Base-by-base conservation (phyloP, 306 rosid species). In the Corylus avellana region DNA sequence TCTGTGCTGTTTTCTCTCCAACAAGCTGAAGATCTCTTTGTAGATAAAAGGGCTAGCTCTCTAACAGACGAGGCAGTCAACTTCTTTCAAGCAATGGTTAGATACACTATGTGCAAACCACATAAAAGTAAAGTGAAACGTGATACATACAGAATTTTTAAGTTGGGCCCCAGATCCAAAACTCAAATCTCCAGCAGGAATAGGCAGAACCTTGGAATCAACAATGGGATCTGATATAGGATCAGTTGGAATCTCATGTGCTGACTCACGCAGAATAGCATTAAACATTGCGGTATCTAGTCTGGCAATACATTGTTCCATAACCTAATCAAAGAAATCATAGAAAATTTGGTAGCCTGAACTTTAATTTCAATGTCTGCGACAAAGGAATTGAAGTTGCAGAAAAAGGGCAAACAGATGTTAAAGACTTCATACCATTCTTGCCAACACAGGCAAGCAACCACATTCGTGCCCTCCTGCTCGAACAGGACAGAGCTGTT, bases 81-180 rank as follows among this genome's bases (percentile, higher is more conserved):
- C 37, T 67, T 8, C 55, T 66, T 63, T 51, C 44, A 29, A 53
- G 67, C 54, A 46, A 70, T 50, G 46, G 20, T 55, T 55, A 62
- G 9, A 67, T 39, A 35, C 14, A 7, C 39, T 58, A 46, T 22
- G 74, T 22, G 74, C 39, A 56, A 44, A 74, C 70, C 44, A 70
- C 54, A 64, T 13, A 59, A 48, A 11, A 10, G 37, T 12, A 54
- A 18, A 56, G 56, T 18, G 35, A 67, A 58, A 8, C 7, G 39
- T 27, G 27, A 63, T 59, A 79, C 93, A 4, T 87, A 95, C 98
- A 16, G 93, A 95, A 83, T 95, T 95, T 85, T 95, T 95, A 17
- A 95, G 96, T 73, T 93, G 99, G 73, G 99, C 99, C 78, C 99
- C 99, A 46, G 99, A 95, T 25, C 99, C 97, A 72, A 95, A 95